Evolutionary conservation across 78 protist genomes (phyloP).

Genomic region (Guillardia theta): DNA sequence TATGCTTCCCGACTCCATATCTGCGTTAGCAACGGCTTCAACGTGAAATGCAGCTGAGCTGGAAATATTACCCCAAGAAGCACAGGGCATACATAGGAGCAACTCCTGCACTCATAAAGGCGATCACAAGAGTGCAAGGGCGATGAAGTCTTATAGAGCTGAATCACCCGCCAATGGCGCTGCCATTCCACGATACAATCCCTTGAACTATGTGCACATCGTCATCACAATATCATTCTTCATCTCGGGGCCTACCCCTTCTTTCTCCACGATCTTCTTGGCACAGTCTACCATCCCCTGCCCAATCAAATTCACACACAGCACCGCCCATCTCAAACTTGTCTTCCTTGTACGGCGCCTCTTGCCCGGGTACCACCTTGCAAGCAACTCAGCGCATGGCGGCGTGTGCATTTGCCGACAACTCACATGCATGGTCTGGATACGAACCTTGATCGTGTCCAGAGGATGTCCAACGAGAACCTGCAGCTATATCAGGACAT

Average conservation of each 20-base stretch:
- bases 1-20: slow-evolving; percentile 26
- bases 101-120: background rate
- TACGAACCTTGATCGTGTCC: slow-evolving; percentile 70
- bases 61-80: slow-evolving; percentile 72
- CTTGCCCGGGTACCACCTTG: slow-evolving; percentile 5
- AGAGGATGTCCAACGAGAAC: slow-evolving; percentile 53
- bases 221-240: too few species aligned
- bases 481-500: background rate
- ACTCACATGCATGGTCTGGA: slow-evolving; percentile 40
- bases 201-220: background rate
- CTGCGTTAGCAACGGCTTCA: too few species aligned
- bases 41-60: too few species aligned
- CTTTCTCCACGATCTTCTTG: slow-evolving; percentile 29
- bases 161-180: slow-evolving; percentile 75
- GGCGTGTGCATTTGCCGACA: too few species aligned
- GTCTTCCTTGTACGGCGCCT: slow-evolving; percentile 45
- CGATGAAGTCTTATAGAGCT: too few species aligned
- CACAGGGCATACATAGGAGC: slow-evolving; percentile 73
- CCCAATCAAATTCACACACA: too few species aligned
- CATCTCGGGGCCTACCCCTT: slow-evolving; percentile 30
- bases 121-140: background rate
- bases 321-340: too few species aligned
- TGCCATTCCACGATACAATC: slow-evolving; percentile 70
- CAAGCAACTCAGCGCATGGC: too few species aligned
- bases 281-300: slow-evolving; percentile 64